Base-by-base conservation (phyloP, 352 stramenopile species). In the Phytophthora brassicae region DNA sequence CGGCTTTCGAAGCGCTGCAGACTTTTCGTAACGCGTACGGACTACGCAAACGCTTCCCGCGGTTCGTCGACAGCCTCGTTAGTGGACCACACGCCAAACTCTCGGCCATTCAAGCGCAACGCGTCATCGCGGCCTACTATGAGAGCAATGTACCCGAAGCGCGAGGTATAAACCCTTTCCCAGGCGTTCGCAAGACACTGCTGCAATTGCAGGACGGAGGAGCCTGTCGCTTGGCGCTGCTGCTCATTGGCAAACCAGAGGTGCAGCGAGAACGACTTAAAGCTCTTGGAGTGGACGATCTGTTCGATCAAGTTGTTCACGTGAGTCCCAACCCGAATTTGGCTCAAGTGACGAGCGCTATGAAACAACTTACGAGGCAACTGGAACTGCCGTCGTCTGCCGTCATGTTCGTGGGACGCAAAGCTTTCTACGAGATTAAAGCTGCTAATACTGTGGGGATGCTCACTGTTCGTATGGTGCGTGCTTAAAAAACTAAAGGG, bases 351-450 rank as follows among this genome's bases (percentile, higher is more conserved):
- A 77, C 72, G 8, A 82, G 74, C 22, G 79, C 80, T 0, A 91
- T 95, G 86, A 89, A 89, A 53, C 75, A 89, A 38, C 79, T 93
- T 6, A 54, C 70, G 0, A 71, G 78, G 1, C 65, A 80, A 16
- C 46, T 95, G 14, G 78, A 90, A 46, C 60, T 93, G 19, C 73
- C 84, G 51, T 60, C 82, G 38, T 95, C 86, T 14, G 81, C 79
- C n/a, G 74, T 95, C 26, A 74, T 90, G 22, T 92, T 95, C 28
- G 82, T 95, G 29, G 86, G 86, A 2, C 79, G 84, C 45, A 92
- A 92, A 55, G 81, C 87, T 11, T 95, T 95, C 54, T 92, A 90
- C 49, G 86, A 95, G 62, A 90, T 95, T 66, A 95, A 93, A 39
- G 86, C 82, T 3, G 86, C 84, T 2, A 95, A 95, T 53, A 79